Base-by-base conservation (phyloP, 306 rosid genomes). In the Pyrus bretschneideri region DNA sequence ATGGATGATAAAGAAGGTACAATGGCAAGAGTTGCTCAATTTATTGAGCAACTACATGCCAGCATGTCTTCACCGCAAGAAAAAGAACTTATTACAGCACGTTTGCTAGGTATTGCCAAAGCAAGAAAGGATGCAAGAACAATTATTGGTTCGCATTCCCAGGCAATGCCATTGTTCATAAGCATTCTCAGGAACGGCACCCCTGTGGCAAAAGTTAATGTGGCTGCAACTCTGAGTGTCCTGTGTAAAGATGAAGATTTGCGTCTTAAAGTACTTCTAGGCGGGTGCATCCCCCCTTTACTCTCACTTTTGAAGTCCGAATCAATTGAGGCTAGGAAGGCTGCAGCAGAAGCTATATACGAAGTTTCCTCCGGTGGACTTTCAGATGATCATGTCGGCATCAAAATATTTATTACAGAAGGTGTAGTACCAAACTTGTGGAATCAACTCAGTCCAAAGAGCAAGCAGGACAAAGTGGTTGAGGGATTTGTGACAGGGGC, bases 401-500 rank as follows among this genome's bases (percentile, higher is more conserved):
- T 85, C 87, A 92, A 90, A 83, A 88, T 95, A 84, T 95, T 95
- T 87, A 89, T 92, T 63, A 92, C 97, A 77, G 98, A 95, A 86
- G 97, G 97, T 52, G 98, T 95, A n/a, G 93, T 92, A 77, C 97
- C 97, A 78, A 90, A 90, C 59, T 90, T 95, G 73, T 95, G 98
- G 98, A 89, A 84, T 80, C 96, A 89, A 69, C 89, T 95, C 51
- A 87, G 89, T 76, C 97, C 93, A 44, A 83, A 84, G 78, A 90
- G 83, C 77, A 90, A 84, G 51, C 90, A 86, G 82, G 93, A 95
- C 81, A 92, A 92, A 86, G 88, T 90, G 79, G 97, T 95, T 57
- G 97, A 95, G 82, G 98, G 98, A 76, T 92, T 95, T 82, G 84
- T 95, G 60, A 90, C 95, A 42, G 98, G 98, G 74, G 94, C 98